A percentile compares a stretch with the other conserved stretches of the same genome.
Conservation (phyloP, 108 stramenopile genomes). For the Aurantiochytrium sp. region DNA sequence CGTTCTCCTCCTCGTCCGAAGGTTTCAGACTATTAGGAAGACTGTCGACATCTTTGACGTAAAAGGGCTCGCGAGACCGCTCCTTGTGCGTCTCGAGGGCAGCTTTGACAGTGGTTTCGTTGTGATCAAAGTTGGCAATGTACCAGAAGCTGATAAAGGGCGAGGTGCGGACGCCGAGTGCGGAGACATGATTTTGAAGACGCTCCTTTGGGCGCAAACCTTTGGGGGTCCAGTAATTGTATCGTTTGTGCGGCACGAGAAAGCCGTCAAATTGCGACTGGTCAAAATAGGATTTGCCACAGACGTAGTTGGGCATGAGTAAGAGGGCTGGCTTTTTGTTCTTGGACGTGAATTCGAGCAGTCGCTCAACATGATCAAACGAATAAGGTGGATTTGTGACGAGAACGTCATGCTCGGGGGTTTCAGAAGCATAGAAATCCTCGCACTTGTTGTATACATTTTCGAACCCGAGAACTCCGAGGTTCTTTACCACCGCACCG, state of each 20-base stretch:
- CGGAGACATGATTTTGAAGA: slow-evolving; percentile 58
- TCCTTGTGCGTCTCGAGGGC: neutral
- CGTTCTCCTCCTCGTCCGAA: neutral
- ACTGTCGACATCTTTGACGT: neutral
- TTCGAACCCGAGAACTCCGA: slow-evolving; percentile 70
- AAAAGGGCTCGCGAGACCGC: neutral
- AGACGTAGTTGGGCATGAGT: slow-evolving; percentile 73
- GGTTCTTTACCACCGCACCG: slow-evolving; percentile 66
- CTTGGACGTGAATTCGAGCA: slow-evolving; percentile 55
- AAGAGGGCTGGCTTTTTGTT: slow-evolving; percentile 56
- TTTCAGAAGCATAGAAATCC: slow-evolving; percentile 47
- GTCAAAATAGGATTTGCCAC: slow-evolving; percentile 66
- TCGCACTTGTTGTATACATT: slow-evolving; percentile 69
- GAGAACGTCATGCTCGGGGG: slow-evolving; percentile 71
- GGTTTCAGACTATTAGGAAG: neutral
- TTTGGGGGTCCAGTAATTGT: slow-evolving; percentile 72
- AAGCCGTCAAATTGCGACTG: slow-evolving; percentile 43
- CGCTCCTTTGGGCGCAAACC: slow-evolving; percentile 65
- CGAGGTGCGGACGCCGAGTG: slow-evolving; percentile 59
- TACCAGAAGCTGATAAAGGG: slow-evolving; percentile 84
- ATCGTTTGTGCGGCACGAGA: slow-evolving; percentile 72
- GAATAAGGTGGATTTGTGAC: slow-evolving; percentile 94
- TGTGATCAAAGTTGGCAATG: slow-evolving; percentile 1
- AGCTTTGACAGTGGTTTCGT: neutral
- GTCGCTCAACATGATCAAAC: slow-evolving; percentile 74